Base-by-base conservation (phyloP, 2,329 filamentous ascomycete species). In the Mycosphaerelloides madeirae region DNA sequence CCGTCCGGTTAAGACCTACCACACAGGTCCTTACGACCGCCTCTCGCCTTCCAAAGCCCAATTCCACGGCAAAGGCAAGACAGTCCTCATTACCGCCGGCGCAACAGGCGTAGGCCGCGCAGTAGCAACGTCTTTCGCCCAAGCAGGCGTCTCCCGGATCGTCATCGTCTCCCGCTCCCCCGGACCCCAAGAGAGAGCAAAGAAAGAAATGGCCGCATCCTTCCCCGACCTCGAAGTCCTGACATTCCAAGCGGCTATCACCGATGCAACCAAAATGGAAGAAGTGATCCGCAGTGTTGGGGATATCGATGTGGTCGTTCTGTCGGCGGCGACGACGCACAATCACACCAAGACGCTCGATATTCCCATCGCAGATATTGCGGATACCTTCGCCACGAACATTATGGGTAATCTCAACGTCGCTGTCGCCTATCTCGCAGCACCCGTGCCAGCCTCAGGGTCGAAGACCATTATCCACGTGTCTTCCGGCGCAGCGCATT, bases 221-320 rank as follows among this genome's bases (percentile, higher is more conserved):
- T 67, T 62, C 49, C 49, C 56, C 1, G 42, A 50, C 16, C 53
- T 65, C 12, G 56, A 61, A 31, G 56, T 68, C 31, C 58, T 65
- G 18, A 60, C 69, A 4, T 58, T 59, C 29, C 52, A 56, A 8
- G 61, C 57, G 28, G 53, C 62, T 7, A 57, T 56, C 19, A 54
- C 49, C 2, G 55, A 59, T 43, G 37, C 43, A 14, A 41, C 38
- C 5, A 41, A 48, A 16, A 53, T 59, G 38, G 49, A 60, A 12
- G 63, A 70, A 25, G 37, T 60, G 40, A 61, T 64, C 20, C 55
- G 61, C 20, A 53, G 59, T 31, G 47, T 36, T n/a, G 61, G 59
- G 2, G 59, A 61, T 39, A 59, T 72, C 37, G 56, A 74, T 45
- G 56, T 74, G 33, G 47, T 74, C 12, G 60, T 74, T 37, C 65